A percentile compares a stretch with the other conserved stretches of the same genome.
Conservation (phyloP, 352 stramenopile genomes). For the Pythium rhizo-oryzae region DNA sequence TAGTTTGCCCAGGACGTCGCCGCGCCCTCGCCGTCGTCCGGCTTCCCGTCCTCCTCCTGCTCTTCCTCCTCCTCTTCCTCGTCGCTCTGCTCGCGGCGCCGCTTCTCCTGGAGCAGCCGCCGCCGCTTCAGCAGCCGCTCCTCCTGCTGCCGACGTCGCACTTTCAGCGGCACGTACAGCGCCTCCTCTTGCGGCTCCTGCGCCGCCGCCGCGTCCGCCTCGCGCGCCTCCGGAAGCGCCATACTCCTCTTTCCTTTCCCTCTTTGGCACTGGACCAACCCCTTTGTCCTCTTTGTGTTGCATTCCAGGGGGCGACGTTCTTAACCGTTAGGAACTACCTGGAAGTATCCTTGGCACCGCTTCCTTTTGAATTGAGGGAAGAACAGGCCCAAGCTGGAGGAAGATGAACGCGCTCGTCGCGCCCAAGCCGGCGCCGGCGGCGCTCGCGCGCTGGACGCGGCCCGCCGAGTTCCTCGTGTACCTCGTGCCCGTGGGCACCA, state of each 20-base stretch:
- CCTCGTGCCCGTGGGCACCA: conserved; percentile 71
- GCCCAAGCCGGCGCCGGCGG: conserved; percentile 32
- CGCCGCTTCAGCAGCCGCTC: conserved; percentile 61
- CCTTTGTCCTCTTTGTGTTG: background rate
- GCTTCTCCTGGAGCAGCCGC: conserved; percentile 52
- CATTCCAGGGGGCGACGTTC: background rate
- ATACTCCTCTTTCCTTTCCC: background rate
- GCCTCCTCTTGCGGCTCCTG: conserved; percentile 32
- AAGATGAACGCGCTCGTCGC: conserved; percentile 38
- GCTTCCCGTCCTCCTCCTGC: conserved; percentile 11
- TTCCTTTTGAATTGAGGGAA: background rate
- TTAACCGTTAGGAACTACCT: conserved; percentile 4
- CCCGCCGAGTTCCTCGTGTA: conserved; percentile 83
- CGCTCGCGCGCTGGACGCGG: conserved; percentile 56
- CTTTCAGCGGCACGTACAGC: conserved; percentile 84
- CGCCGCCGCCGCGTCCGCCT: background rate
- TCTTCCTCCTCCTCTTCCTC: conserved; percentile 27
- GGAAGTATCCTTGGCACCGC: background rate
- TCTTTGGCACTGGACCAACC: background rate
- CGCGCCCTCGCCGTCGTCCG: conserved; percentile 9
- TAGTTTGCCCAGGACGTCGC: background rate
- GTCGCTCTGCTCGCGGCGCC: conserved; percentile 42
- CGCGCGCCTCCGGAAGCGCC: no score
- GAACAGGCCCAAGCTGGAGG: no score
- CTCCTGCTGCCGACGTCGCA: conserved; percentile 69